These are phyloP conservation scores for Detonula confervacea DNA, from an alignment of 352 stramenopile species.

Conservation along the genomic window DNA sequence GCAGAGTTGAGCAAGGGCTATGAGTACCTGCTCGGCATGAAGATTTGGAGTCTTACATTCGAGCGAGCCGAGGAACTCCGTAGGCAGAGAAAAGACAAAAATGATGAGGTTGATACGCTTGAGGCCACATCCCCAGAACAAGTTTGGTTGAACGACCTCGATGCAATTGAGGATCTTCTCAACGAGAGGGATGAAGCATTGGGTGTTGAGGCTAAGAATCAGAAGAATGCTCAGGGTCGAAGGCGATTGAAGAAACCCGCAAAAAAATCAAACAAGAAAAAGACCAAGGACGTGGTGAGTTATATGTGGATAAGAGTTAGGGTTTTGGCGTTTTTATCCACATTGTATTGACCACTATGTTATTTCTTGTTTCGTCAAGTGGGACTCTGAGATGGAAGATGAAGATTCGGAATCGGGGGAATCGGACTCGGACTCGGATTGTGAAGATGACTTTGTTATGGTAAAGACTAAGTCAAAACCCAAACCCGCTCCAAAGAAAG, in stretches of 20 bases:
- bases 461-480: background rate
- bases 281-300: slow-evolving; percentile 53
- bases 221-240: slow-evolving; percentile 65
- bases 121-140: slow-evolving; percentile 87
- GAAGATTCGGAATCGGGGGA: too few relatives aligned
- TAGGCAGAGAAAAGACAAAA: slow-evolving; percentile 90
- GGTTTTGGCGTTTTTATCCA: too few relatives aligned
- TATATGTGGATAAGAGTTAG: too few relatives aligned
- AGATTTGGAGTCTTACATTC: slow-evolving; percentile 96
- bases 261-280: slow-evolving; percentile 68
- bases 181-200: slow-evolving; percentile 81
- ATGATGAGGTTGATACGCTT: slow-evolving; percentile 89
- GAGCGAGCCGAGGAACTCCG: slow-evolving; percentile 93
- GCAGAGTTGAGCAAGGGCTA: slow-evolving; percentile 89
- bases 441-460: background rate
- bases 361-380: background rate
- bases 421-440: too few relatives aligned
- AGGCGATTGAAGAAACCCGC: slow-evolving; percentile 48
- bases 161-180: slow-evolving; percentile 84
- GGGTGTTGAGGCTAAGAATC: slow-evolving; percentile 60
- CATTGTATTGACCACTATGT: background rate
- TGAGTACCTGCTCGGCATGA: slow-evolving; percentile 98
- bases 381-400: slow-evolving; percentile 16
- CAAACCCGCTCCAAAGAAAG: background rate
- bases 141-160: slow-evolving; percentile 90